These are phyloP conservation scores for Didymella segeticola DNA, from an alignment of 2,329 filamentous ascomycete genomes.

Conservation along the genomic window DNA sequence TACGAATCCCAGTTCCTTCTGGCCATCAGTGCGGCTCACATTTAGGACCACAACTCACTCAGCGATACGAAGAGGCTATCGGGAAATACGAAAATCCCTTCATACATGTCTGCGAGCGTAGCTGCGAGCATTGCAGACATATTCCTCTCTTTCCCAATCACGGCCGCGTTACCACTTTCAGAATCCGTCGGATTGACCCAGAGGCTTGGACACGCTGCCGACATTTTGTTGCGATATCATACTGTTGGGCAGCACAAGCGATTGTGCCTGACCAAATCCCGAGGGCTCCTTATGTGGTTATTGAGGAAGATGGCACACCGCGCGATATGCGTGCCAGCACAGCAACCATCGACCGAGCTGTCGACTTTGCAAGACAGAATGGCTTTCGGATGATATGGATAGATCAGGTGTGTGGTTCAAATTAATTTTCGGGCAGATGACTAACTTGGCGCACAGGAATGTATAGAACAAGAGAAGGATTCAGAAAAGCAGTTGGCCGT, in stretches of 20 bases:
- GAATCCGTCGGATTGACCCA: not conserved
- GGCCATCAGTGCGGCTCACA: not conserved
- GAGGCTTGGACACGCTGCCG: not conserved
- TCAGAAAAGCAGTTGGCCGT: not conserved
- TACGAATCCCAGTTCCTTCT: not conserved
- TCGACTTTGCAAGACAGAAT: not conserved
- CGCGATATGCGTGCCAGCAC: not conserved
- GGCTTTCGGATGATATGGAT: slow-evolving; percentile 1
- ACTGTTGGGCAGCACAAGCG: not conserved
- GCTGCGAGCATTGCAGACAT: not conserved
- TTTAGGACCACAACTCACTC: not conserved
- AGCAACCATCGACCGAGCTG: not conserved
- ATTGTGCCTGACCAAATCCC: not conserved
- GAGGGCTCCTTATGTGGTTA: not conserved
- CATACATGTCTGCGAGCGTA: not conserved
- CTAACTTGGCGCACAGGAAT: not conserved
- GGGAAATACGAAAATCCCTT: not conserved
- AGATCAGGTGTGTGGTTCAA: not conserved
- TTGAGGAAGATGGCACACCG: not conserved
- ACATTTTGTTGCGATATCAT: not conserved
- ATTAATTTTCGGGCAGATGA: not conserved
- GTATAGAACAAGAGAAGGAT: not conserved
- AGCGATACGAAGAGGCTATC: not conserved
- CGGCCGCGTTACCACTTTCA: not conserved
- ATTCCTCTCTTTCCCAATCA: not conserved